Conservation (phyloP, 208 protist genomes). For the Blastocrithidia nonstop region DNA sequence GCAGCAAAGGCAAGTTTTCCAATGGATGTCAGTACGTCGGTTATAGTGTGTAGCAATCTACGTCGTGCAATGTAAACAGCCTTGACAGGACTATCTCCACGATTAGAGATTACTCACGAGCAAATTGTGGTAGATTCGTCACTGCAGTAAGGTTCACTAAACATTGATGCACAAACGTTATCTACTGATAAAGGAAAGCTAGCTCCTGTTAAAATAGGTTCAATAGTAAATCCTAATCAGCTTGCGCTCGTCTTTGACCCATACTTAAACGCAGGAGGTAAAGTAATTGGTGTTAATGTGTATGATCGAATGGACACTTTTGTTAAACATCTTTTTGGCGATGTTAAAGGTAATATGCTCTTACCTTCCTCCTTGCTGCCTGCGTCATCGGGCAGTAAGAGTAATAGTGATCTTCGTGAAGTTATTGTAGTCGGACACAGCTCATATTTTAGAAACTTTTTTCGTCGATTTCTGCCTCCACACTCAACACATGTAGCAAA, state of each 20-base stretch:
- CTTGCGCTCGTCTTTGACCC: conserved; percentile 38
- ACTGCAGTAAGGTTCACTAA: conserved; percentile 81
- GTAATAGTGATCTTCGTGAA: conserved; percentile 57
- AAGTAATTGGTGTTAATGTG: conserved; percentile 41
- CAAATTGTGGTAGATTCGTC: conserved; percentile 70
- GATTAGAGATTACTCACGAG: conserved; percentile 47
- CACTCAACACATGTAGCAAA: conserved; percentile 47
- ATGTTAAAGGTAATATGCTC: conserved; percentile 5
- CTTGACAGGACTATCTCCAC: conserved; percentile 36
- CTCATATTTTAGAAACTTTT: conserved; percentile 79
- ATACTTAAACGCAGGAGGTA: conserved; percentile 63
- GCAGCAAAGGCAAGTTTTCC: conserved; percentile 43
- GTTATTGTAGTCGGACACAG: conserved; percentile 87
- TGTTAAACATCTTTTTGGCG: conserved; percentile 38
- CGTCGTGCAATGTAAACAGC: conserved; percentile 81
- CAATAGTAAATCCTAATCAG: conserved; percentile 16
- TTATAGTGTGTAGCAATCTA: conserved; percentile 73
- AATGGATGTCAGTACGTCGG: conserved; percentile 34
- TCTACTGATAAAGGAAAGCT: conserved; percentile 59
- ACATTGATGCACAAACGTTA: conserved; percentile 83
- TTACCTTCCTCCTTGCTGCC: conserved; percentile 4
- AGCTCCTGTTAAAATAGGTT: conserved; percentile 36
- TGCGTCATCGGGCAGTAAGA: conserved; percentile 4
- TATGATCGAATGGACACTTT: conserved; percentile 76
- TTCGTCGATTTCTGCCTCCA: conserved; percentile 70